phyloP scores from a whole-genome alignment of 495 filamentous ascomycete genomes.

The Margaritispora aquatica region DNA sequence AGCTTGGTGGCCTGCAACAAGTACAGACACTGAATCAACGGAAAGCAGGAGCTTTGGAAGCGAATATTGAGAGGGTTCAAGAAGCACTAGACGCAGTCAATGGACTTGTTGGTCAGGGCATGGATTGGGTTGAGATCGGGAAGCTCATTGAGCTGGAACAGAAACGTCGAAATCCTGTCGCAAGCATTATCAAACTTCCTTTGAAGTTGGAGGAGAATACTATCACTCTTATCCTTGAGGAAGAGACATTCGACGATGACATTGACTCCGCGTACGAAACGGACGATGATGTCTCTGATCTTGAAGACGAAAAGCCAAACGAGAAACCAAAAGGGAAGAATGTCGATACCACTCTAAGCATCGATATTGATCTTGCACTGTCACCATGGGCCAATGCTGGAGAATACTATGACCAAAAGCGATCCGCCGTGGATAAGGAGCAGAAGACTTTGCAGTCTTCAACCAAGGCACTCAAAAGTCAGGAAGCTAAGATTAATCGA shows the following conservation, averaged over 20 bases:
- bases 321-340: slow-evolving; percentile 30
- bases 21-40: slow-evolving; percentile 77
- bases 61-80: slow-evolving; percentile 81
- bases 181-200: slow-evolving; percentile 79
- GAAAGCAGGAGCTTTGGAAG: slow-evolving; percentile 84
- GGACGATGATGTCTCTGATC: slow-evolving; percentile 56
- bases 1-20: slow-evolving; percentile 73
- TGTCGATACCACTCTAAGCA: slow-evolving; percentile 46
- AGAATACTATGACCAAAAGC: slow-evolving; percentile 88
- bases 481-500: slow-evolving; percentile 77
- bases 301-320: slow-evolving; percentile 42
- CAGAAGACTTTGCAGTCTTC: slow-evolving; percentile 81
- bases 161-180: slow-evolving; percentile 72
- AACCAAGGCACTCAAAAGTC: slow-evolving; percentile 76
- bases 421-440: slow-evolving; percentile 73
- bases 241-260: slow-evolving; percentile 57
- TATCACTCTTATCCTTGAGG: slow-evolving; percentile 71
- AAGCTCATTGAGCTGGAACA: slow-evolving; percentile 84
- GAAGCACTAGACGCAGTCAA: slow-evolving; percentile 91
- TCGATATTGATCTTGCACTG: slow-evolving; percentile 80
- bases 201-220: slow-evolving; percentile 86
- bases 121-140: slow-evolving; percentile 94
- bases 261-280: slow-evolving; percentile 50
- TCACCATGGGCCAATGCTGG: slow-evolving; percentile 83
- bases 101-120: slow-evolving; percentile 79